Evolutionary conservation across 2,329 filamentous ascomycete species (phyloP).

Genomic region (Pestalotiopsis sp.): DNA sequence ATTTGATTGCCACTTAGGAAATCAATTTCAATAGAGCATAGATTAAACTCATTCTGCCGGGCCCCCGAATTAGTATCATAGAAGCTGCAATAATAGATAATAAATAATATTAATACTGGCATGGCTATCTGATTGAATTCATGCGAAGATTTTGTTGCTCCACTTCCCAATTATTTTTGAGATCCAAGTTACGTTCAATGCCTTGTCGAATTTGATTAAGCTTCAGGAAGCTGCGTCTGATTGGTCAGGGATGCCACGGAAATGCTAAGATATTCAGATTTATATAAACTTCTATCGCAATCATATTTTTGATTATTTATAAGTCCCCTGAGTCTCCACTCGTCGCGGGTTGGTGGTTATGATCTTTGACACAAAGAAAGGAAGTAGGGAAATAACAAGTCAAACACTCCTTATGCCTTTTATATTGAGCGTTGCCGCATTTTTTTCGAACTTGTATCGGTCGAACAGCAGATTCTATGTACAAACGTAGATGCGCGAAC

Average conservation of each 20-base stretch:
- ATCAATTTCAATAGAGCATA: background rate
- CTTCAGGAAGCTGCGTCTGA: background rate
- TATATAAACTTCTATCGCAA: background rate
- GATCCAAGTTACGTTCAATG: background rate
- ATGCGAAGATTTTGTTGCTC: background rate
- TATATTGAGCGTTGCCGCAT: too few relatives aligned
- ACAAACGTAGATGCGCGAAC: too few relatives aligned
- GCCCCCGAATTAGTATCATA: background rate
- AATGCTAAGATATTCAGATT: background rate
- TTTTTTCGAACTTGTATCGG: too few relatives aligned
- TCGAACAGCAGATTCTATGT: too few relatives aligned
- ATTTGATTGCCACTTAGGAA: background rate
- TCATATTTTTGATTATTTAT: too few relatives aligned
- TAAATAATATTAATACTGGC: background rate
- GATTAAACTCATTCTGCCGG: background rate
- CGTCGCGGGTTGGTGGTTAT: too few relatives aligned
- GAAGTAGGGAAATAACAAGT: too few relatives aligned
- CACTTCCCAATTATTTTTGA: background rate
- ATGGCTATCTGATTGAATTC: background rate
- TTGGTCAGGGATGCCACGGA: background rate
- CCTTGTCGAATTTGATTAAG: background rate
- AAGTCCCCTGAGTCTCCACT: too few relatives aligned
- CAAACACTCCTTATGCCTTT: too few relatives aligned
- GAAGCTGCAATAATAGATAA: background rate
- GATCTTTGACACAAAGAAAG: too few relatives aligned